These are phyloP conservation scores for Sporisorium scitamineum DNA, from an alignment of 1,284 basidiomycete genomes.

Conservation along the genomic window DNA sequence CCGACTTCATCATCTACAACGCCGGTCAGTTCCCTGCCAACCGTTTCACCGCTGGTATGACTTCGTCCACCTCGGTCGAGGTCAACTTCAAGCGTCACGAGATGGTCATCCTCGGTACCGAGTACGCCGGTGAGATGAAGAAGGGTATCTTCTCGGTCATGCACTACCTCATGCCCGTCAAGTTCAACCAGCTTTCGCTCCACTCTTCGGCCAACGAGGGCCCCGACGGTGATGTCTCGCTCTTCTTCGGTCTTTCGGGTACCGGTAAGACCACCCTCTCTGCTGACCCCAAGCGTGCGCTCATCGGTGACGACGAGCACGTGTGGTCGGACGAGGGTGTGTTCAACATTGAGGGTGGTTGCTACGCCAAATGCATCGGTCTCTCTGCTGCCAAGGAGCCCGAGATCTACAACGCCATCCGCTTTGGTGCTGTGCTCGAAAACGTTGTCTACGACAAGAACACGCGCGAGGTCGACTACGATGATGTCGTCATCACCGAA, in stretches of 20 bases:
- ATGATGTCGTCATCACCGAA: constrained; percentile 95
- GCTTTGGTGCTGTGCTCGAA: constrained; percentile 95
- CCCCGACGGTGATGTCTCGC: constrained; percentile 88
- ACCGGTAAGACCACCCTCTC: constrained; percentile 85
- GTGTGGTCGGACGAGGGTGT: constrained; percentile 76
- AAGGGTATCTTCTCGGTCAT: constrained; percentile 99
- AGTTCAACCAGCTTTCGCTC: constrained; percentile 96
- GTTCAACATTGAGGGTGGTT: constrained; percentile 99
- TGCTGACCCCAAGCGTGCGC: constrained; percentile 63
- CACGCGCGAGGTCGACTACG: constrained; percentile 89
- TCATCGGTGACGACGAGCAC: constrained; percentile 69
- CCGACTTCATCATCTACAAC: constrained; percentile 99
- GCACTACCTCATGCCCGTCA: constrained; percentile 99
- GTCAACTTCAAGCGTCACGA: constrained; percentile 99
- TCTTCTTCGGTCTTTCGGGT: constrained; percentile 99
- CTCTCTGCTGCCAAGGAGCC: constrained; percentile 95
- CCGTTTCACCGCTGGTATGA: constrained; percentile 99
- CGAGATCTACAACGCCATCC: constrained; percentile 95
- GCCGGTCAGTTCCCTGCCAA: constrained; percentile 99
- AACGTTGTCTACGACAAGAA: constrained; percentile 98
- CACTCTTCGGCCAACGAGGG: constrained; percentile 99
- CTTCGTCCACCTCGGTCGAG: constrained; percentile 97
- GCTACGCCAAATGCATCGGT: constrained; percentile 99
- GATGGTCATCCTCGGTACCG: constrained; percentile 99
- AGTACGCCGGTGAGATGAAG: constrained; percentile 99